Evolutionary conservation across 2,329 filamentous ascomycete species (phyloP).

Genomic region (Fusarium citri): DNA sequence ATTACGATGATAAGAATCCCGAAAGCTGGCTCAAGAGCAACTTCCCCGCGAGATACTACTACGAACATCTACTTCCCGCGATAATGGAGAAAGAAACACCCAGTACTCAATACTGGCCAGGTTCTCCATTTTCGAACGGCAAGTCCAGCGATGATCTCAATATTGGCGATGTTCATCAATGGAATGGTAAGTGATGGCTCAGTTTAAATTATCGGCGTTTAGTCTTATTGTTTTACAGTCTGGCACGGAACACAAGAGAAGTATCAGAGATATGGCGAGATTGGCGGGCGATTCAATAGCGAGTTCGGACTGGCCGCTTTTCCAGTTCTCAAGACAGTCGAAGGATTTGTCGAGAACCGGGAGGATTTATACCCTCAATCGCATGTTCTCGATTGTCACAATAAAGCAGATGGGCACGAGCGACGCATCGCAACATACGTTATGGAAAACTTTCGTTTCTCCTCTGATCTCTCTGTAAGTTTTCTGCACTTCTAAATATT

Average conservation of each 20-base stretch:
- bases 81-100: conserved; percentile 60
- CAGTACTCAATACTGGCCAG: conserved; percentile 68
- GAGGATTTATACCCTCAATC: conserved; percentile 73
- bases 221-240: conserved; percentile 51
- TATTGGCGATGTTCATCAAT: conserved; percentile 84
- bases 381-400: conserved; percentile 82
- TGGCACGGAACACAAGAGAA: conserved; percentile 79
- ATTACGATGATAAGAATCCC: conserved; percentile 76
- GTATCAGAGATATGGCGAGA: conserved; percentile 78
- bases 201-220: no score
- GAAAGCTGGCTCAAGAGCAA: conserved; percentile 76
- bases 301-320: conserved; percentile 77
- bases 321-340: conserved; percentile 78
- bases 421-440: conserved; percentile 79
- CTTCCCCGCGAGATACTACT: conserved; percentile 83
- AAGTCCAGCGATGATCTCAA: not conserved
- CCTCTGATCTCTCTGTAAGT: conserved; percentile 51
- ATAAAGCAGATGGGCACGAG: conserved; percentile 84
- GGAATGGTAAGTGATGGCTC: not conserved
- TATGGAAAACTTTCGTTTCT: conserved; percentile 75
- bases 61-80: conserved; percentile 76
- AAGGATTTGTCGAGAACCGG: conserved; percentile 68
- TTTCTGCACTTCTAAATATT: not conserved
- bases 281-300: conserved; percentile 80
- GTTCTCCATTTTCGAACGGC: conserved; percentile 69